Percentiles rank a stretch among this genome's conserved stretches.
Evolutionary conservation across 805 yeast genomes (phyloP).

Genomic region (Zygoascus tannicola): DNA sequence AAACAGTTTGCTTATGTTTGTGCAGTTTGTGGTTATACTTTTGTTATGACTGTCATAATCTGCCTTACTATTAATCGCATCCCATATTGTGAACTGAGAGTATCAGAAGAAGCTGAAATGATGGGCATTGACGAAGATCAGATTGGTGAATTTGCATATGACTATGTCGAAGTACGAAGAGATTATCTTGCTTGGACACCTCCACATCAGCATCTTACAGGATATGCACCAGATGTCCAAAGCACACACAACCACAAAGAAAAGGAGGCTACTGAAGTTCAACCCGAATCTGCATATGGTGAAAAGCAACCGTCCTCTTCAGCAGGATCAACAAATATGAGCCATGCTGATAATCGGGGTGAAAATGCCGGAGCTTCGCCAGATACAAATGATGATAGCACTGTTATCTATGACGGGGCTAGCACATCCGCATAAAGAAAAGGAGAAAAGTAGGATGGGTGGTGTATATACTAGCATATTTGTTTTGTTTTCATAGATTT

Average conservation of each 20-base stretch:
- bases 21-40: constrained; percentile 67
- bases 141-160: constrained; percentile 98
- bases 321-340: not conserved
- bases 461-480: too few relatives aligned
- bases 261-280: not conserved
- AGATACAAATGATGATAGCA: not conserved
- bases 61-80: constrained; percentile 65
- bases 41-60: constrained; percentile 66
- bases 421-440: not conserved
- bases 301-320: not conserved
- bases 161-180: constrained; percentile 92
- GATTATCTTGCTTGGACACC: constrained; percentile 49
- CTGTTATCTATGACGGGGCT: too few relatives aligned
- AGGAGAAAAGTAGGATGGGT: not conserved
- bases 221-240: not conserved
- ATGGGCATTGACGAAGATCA: constrained; percentile 93
- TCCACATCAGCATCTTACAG: constrained; percentile 17
- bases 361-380: too few relatives aligned
- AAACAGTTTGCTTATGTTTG: constrained; percentile 76
- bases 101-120: constrained; percentile 76
- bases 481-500: too few relatives aligned
- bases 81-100: constrained; percentile 76
- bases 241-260: not conserved
- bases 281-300: not conserved
- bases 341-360: not conserved